Evolutionary conservation across 768 basidiomycete species (phyloP).

Genomic region (Cystofilobasidium macerans): DNA sequence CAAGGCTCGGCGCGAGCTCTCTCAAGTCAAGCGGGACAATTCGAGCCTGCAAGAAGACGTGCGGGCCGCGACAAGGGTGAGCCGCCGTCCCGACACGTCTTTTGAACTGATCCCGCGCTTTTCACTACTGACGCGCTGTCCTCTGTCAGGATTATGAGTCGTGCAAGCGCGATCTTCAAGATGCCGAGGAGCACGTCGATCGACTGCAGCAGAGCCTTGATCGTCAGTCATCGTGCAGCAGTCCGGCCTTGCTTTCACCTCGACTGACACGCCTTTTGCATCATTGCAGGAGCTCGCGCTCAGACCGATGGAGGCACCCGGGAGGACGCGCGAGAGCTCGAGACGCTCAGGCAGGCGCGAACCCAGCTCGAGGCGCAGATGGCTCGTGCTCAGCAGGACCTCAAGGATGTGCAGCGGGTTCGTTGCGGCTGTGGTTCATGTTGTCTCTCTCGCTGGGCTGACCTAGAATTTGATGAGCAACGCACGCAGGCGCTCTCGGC

Average conservation of each 20-base stretch:
- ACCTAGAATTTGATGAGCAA: conserved; percentile 34
- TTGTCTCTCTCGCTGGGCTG: neutral
- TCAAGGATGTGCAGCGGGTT: conserved; percentile 58
- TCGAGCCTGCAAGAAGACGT: neutral
- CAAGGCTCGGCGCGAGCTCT: neutral
- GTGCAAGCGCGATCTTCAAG: conserved; percentile 1
- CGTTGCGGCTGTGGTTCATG: conserved; percentile 26
- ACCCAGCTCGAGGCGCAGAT: conserved; percentile 29
- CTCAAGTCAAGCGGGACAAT: neutral
- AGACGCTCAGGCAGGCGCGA: conserved; percentile 24
- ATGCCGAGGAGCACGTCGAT: conserved; percentile 13
- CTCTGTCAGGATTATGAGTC: conserved; percentile 6
- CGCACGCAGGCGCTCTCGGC: conserved; percentile 53
- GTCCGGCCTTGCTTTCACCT: neutral
- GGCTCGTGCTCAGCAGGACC: conserved; percentile 44
- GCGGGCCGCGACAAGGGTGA: neutral
- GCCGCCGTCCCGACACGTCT: neutral
- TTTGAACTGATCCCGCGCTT: no score
- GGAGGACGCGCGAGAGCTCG: conserved; percentile 21
- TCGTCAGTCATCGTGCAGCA: no score
- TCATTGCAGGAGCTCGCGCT: neutral
- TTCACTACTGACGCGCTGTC: no score
- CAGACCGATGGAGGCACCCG: neutral
- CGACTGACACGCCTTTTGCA: neutral
- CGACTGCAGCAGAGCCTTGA: conserved; percentile 11